A percentile compares a stretch with the other conserved stretches of the same genome.
phyloP scores from a whole-genome alignment of 2,329 filamentous ascomycete genomes.

The Onygenales sp. region DNA sequence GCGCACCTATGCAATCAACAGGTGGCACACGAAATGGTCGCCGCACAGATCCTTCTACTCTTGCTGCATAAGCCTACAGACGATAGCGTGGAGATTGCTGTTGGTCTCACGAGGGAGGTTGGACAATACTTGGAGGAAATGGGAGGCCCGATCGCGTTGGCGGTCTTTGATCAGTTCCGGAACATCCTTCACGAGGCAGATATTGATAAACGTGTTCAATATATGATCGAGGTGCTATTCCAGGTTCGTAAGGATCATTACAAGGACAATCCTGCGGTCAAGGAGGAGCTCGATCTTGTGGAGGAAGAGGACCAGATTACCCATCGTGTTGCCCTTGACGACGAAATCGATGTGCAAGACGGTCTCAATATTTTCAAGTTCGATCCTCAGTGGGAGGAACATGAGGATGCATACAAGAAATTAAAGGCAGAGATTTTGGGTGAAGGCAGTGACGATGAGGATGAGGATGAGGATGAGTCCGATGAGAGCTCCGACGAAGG shows the following conservation, averaged over 20 bases:
- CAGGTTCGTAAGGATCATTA: slow-evolving; percentile 94
- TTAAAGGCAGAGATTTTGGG: slow-evolving; percentile 90
- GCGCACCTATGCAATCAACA: slow-evolving; percentile 95
- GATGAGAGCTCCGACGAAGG: slow-evolving; percentile 58
- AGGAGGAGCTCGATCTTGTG: slow-evolving; percentile 86
- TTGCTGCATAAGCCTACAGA: slow-evolving; percentile 92
- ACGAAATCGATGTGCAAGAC: slow-evolving; percentile 76
- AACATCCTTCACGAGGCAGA: slow-evolving; percentile 93
- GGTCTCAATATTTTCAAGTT: slow-evolving; percentile 92
- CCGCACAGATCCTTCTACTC: slow-evolving; percentile 85
- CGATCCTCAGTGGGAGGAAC: slow-evolving; percentile 78
- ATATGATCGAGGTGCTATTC: slow-evolving; percentile 97
- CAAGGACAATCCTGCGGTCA: slow-evolving; percentile 85
- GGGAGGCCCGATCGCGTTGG: slow-evolving; percentile 76
- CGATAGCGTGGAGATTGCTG: slow-evolving; percentile 94
- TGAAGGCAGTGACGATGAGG: slow-evolving; percentile 78
- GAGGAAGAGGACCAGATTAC: slow-evolving; percentile 98
- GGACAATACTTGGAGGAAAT: slow-evolving; percentile 93
- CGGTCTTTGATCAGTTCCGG: slow-evolving; percentile 91
- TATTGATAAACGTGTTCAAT: slow-evolving; percentile 97
- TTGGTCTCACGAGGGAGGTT: slow-evolving; percentile 84
- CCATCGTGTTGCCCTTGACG: slow-evolving; percentile 72
- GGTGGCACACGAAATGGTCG: slow-evolving; percentile 86
- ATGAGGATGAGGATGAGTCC: slow-evolving; percentile 56
- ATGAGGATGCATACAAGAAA: slow-evolving; percentile 82